A percentile compares a stretch with the other conserved stretches of the same genome.
These are phyloP conservation scores for Syzygium grande DNA, from an alignment of 345 rosid genomes.

Conservation along the genomic window DNA sequence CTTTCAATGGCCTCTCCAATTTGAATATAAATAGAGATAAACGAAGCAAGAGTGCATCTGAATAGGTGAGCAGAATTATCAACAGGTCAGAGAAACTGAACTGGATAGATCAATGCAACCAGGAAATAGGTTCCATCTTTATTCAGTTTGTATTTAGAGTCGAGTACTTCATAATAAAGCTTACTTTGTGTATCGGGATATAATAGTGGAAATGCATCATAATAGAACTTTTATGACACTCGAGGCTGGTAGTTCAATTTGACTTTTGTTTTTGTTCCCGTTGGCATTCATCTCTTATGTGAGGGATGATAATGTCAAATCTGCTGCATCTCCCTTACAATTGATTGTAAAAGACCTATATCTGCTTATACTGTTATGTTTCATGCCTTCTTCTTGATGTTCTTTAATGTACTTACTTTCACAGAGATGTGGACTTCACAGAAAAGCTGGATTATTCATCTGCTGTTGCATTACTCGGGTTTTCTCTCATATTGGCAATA, in stretches of 20 bases:
- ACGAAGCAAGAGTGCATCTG: not conserved
- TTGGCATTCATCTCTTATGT: not conserved
- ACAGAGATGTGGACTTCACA: constrained; percentile 76
- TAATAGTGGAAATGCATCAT: not conserved
- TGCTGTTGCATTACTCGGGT: constrained; percentile 64
- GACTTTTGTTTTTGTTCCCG: not conserved
- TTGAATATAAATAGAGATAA: not conserved
- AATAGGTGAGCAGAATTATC: not conserved
- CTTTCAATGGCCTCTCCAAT: not conserved
- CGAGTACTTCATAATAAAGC: not conserved
- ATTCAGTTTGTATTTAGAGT: not conserved
- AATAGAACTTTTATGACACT: not conserved
- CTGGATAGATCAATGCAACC: not conserved
- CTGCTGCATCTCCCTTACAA: not conserved
- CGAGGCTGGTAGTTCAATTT: not conserved
- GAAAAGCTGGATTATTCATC: constrained; percentile 83
- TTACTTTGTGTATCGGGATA: not conserved
- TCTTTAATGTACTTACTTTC: not conserved
- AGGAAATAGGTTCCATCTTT: not conserved
- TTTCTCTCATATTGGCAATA: constrained; percentile 55
- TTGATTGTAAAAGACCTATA: not conserved
- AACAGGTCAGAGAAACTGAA: not conserved
- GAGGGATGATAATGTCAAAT: not conserved
- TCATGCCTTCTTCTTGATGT: not conserved
- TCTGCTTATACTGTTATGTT: not conserved